Evolutionary conservation across 169 alveolate species (phyloP).

Genomic region (Plasmodium vivax): DNA sequence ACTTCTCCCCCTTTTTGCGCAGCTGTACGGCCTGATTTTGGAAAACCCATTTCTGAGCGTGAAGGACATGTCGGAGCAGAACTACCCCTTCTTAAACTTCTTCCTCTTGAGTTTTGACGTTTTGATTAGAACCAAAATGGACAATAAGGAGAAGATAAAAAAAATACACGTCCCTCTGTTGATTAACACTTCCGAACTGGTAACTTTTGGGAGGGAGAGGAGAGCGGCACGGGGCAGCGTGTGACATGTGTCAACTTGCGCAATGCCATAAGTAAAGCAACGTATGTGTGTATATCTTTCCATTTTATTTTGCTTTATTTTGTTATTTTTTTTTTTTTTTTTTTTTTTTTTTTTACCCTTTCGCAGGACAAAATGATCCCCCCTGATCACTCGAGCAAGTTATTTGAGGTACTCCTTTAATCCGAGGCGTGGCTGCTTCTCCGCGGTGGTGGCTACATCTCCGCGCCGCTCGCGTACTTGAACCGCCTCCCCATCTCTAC

Average conservation of each 20-base stretch:
- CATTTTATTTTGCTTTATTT: neutral
- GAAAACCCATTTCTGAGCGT: conserved; percentile 48
- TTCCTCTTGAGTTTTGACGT: conserved; percentile 11
- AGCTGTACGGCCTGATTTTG: conserved; percentile 41
- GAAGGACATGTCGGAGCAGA: conserved; percentile 1
- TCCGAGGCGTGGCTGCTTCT: neutral
- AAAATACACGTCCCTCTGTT: conserved; percentile 9
- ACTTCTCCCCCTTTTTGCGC: neutral
- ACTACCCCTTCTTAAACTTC: conserved; percentile 11
- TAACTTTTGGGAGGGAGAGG: neutral
- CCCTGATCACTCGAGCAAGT: neutral
- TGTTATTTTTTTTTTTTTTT: neutral
- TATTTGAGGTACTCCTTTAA: conserved; percentile 18
- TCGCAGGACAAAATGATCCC: conserved; percentile 32
- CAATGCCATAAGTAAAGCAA: neutral
- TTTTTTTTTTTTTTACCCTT: neutral
- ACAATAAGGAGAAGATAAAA: conserved; percentile 35
- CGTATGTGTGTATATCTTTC: neutral
- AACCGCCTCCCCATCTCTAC: neutral
- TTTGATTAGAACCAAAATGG: conserved; percentile 51
- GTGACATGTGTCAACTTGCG: neutral
- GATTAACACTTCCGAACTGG: conserved; percentile 35
- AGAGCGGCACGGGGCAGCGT: neutral
- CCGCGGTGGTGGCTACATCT: no score
- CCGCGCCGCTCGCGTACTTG: neutral